Conservation (phyloP, 257 asterid species). For the Vinca minor region DNA sequence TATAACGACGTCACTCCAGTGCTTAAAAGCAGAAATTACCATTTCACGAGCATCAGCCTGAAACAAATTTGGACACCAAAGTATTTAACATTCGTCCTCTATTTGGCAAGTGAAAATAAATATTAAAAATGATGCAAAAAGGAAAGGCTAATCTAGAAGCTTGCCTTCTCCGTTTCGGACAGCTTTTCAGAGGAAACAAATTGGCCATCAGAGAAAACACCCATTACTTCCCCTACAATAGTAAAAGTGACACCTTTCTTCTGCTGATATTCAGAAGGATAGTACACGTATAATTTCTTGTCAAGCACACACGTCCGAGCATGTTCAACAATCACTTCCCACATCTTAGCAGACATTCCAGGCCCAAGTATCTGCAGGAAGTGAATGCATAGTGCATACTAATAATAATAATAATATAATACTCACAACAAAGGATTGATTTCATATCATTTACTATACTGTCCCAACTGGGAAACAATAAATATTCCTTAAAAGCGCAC, state of each 20-base stretch:
- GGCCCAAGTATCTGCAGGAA: constrained; percentile 68
- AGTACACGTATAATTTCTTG: constrained; percentile 46
- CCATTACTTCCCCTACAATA: constrained; percentile 66
- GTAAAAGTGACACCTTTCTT: constrained; percentile 57
- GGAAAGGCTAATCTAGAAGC: constrained; percentile 13
- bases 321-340: constrained; percentile 73
- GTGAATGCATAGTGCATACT: background rate
- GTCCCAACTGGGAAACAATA: background rate
- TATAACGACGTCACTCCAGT: constrained; percentile 50
- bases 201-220: constrained; percentile 49
- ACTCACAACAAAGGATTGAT: background rate
- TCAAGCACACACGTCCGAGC: constrained; percentile 77
- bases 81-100: background rate
- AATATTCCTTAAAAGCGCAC: too few species aligned
- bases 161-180: constrained; percentile 70
- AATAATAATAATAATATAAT: background rate
- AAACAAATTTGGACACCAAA: constrained; percentile 10
- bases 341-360: constrained; percentile 91
- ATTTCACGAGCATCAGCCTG: constrained; percentile 57
- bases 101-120: constrained; percentile 8
- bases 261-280: constrained; percentile 36
- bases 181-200: constrained; percentile 48
- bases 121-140: background rate
- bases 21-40: constrained; percentile 52
- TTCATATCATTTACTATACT: background rate